Evolutionary conservation across 345 rosid genomes (phyloP), one percentile per base, ranked within the genome.

Genomic region (Rhodamnia argentea): DNA sequence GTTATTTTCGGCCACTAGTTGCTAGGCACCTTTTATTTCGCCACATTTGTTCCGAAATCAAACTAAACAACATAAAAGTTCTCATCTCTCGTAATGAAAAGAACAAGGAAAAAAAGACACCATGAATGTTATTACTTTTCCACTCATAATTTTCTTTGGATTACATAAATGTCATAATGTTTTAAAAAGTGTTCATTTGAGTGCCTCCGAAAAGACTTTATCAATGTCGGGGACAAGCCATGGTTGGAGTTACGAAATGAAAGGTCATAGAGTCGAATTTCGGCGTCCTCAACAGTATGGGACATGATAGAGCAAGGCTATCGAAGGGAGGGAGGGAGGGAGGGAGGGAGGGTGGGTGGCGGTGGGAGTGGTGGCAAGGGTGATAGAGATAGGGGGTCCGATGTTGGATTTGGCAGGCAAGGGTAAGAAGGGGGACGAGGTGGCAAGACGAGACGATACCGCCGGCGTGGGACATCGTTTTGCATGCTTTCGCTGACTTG

Each of bases 331-430:
- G 40, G 40, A 2, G 40, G 40, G 40, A 37, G 40, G 40, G 40
- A 2, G 40, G 32, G 32, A 0, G 16, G 64, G 0, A 0, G 8
- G 4, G 44, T 3, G 44, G 10, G 44, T 8, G 50, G 9, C 10
- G 0, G 50, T 47, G 2, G 50, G 32, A 12, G 64, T 26, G 16
- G 64, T 59, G 64, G 64, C 15, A 1, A 58, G 8, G 32, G 32
- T 1, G 29, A 12, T 8, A 3, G 13, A 12, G 29, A 59, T 26
- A 7, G 27, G 54, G 3, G n/a, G 32, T 13, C 12, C n/a, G 64
- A 15, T 26, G 29, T 13, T 59, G 64, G 64, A 59, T 26, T 58
- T 8, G 0, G 3, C 27, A 14, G 15, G 29, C 4, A 3, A 58
- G 64, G 29, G 64, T 27, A 26, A 58, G 29, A 26, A 58, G 5